Evolutionary conservation across 2,329 filamentous ascomycete genomes (phyloP).

Genomic region (Fusarium sp.): DNA sequence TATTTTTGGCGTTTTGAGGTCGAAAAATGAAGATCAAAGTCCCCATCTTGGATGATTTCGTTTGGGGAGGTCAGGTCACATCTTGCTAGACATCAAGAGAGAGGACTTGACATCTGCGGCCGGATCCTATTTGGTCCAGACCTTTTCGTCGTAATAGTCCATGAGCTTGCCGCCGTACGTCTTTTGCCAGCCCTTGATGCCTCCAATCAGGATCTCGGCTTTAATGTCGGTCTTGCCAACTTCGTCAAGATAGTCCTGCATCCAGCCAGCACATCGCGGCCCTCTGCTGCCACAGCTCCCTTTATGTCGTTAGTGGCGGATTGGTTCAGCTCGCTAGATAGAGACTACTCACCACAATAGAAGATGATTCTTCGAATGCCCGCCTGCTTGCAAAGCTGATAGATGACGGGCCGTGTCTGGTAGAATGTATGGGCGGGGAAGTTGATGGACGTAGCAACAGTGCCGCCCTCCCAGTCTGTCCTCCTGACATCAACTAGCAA

Average conservation of each 20-base stretch:
- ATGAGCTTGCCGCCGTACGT: constrained; percentile 59
- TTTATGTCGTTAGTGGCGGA: constrained; percentile 35
- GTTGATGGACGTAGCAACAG: constrained; percentile 68
- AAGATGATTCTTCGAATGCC: constrained; percentile 63
- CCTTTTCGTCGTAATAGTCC: constrained; percentile 61
- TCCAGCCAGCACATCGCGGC: constrained; percentile 65
- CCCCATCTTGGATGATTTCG: constrained; percentile 29
- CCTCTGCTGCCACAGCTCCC: constrained; percentile 64
- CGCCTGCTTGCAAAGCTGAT: constrained; percentile 63
- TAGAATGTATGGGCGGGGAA: constrained; percentile 67
- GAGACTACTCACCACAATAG: constrained; percentile 63
- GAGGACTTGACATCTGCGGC: constrained; percentile 30
- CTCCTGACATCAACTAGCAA: constrained; percentile 66
- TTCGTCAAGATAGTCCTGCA: constrained; percentile 66
- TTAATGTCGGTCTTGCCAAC: constrained; percentile 57
- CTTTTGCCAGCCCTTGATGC: constrained; percentile 67
- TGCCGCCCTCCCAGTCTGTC: constrained; percentile 68
- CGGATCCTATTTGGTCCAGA: constrained; percentile 45
- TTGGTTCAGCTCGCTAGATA: neutral
- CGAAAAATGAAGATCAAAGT: constrained; percentile 41
- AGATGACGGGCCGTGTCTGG: constrained; percentile 59
- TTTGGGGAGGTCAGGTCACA: constrained; percentile 24
- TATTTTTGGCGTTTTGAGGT: constrained; percentile 52
- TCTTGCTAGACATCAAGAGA: constrained; percentile 49
- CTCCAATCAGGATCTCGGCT: constrained; percentile 62